Conservation (phyloP, 1,284 basidiomycete genomes). For the Ustilago esculenta region DNA sequence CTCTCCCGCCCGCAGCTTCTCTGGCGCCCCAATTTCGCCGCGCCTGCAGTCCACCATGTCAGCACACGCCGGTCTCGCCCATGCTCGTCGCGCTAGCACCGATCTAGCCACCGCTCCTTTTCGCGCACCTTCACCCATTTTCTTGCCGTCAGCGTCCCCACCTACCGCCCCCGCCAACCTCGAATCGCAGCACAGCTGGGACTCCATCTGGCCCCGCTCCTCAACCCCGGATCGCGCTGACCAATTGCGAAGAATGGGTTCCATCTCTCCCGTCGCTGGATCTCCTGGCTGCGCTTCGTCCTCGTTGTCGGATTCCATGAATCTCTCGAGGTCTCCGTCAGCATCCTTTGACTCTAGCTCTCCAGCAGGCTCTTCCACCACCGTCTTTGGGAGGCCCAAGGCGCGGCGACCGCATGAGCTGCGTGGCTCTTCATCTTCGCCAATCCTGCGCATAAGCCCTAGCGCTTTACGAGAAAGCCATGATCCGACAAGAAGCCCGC, state of each 20-base stretch:
- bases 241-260: conserved; percentile 36
- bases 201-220: conserved; percentile 56
- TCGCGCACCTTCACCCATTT: conserved; percentile 43
- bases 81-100: conserved; percentile 30
- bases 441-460: conserved; percentile 29
- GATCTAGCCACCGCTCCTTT: conserved; percentile 25
- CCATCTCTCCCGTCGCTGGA: conserved; percentile 29
- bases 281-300: conserved; percentile 34
- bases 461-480: conserved; percentile 28
- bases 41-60: conserved; percentile 50
- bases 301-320: conserved; percentile 23
- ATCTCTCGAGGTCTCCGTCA: conserved; percentile 39
- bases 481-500: conserved; percentile 19
- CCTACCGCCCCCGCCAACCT: conserved; percentile 33
- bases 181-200: conserved; percentile 52
- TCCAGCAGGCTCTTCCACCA: conserved; percentile 15
- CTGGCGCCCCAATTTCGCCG: conserved; percentile 47
- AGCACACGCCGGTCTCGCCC: conserved; percentile 25
- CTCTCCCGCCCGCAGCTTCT: conserved; percentile 46
- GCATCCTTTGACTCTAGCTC: conserved; percentile 35
- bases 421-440: conserved; percentile 41
- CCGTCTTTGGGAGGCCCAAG: conserved; percentile 34
- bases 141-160: conserved; percentile 31
- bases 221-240: conserved; percentile 40
- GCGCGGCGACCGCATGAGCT: conserved; percentile 46